These are phyloP conservation scores for Limtongia smithiae DNA, from an alignment of 805 yeast genomes.

Conservation along the genomic window DNA sequence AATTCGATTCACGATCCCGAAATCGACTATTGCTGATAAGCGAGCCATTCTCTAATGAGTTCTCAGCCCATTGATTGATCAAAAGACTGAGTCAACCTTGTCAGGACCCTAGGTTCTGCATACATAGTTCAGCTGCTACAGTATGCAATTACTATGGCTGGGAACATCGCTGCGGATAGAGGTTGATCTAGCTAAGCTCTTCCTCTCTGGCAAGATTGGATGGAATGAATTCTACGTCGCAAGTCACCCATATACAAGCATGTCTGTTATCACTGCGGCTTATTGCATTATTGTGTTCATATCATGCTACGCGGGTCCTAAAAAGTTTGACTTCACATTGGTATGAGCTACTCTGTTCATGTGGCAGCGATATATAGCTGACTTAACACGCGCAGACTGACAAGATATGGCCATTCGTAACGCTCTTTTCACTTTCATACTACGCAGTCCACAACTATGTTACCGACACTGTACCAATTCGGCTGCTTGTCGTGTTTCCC, in stretches of 20 bases:
- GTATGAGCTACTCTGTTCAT: background rate
- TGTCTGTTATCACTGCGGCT: background rate
- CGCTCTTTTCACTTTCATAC: slow-evolving; percentile 6
- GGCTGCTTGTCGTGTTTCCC: background rate
- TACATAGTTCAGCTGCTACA: too few relatives aligned
- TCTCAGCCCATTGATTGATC: too few relatives aligned
- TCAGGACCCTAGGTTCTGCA: too few relatives aligned
- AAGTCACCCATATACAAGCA: slow-evolving; percentile 9
- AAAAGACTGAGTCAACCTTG: too few relatives aligned
- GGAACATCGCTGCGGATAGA: too few relatives aligned
- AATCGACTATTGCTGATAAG: too few relatives aligned
- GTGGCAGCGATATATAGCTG: background rate
- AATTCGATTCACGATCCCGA: too few relatives aligned
- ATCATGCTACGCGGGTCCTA: slow-evolving; percentile 9
- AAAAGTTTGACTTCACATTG: slow-evolving; percentile 11
- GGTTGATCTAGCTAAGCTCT: too few relatives aligned
- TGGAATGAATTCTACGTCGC: slow-evolving; percentile 7
- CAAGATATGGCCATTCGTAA: slow-evolving; percentile 18
- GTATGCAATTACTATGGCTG: too few relatives aligned
- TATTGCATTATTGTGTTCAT: slow-evolving; percentile 8
- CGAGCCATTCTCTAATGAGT: too few relatives aligned
- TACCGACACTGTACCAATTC: background rate
- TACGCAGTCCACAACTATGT: slow-evolving; percentile 10
- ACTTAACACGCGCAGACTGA: slow-evolving; percentile 10
- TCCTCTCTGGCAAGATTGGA: background rate